A percentile compares a stretch with the other conserved stretches of the same genome.
Conservation (phyloP, 1,284 basidiomycete species). For the Sporisorium reilianum region DNA sequence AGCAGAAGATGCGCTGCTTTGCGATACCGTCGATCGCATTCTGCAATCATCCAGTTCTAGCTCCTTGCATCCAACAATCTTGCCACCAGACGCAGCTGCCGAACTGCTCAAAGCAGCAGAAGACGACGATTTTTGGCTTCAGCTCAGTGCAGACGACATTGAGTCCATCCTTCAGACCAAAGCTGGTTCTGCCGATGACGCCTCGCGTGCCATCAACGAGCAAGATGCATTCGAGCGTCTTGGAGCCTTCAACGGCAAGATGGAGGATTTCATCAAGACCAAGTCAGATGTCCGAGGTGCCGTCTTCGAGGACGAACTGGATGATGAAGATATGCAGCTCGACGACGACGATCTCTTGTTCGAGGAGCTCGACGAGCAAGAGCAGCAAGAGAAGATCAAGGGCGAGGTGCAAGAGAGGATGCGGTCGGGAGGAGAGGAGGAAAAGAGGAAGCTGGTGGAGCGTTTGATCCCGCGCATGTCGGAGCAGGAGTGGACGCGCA, state of each 20-base stretch:
- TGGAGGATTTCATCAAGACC: slow-evolving; percentile 58
- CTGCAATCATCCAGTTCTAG: not conserved
- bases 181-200: not conserved
- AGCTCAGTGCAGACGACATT: slow-evolving; percentile 44
- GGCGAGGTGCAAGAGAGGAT: slow-evolving; percentile 25
- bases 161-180: slow-evolving; percentile 37
- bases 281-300: slow-evolving; percentile 61
- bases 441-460: slow-evolving; percentile 29
- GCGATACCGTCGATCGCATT: slow-evolving; percentile 21
- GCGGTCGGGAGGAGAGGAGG: slow-evolving; percentile 7
- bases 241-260: slow-evolving; percentile 52
- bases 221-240: slow-evolving; percentile 46
- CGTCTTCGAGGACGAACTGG: slow-evolving; percentile 56
- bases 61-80: not conserved
- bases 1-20: slow-evolving; percentile 2
- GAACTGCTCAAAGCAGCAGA: slow-evolving; percentile 17
- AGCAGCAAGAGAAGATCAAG: slow-evolving; percentile 21
- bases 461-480: slow-evolving; percentile 37
- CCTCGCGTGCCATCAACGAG: slow-evolving; percentile 32
- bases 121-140: slow-evolving; percentile 60
- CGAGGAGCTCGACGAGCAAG: slow-evolving; percentile 41
- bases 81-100: not conserved
- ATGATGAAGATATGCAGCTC: slow-evolving; percentile 39
- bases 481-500: slow-evolving; percentile 30
- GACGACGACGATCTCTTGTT: slow-evolving; percentile 44